Conservation (phyloP, 495 filamentous ascomycete species). For the Amorphotheca resinae region DNA sequence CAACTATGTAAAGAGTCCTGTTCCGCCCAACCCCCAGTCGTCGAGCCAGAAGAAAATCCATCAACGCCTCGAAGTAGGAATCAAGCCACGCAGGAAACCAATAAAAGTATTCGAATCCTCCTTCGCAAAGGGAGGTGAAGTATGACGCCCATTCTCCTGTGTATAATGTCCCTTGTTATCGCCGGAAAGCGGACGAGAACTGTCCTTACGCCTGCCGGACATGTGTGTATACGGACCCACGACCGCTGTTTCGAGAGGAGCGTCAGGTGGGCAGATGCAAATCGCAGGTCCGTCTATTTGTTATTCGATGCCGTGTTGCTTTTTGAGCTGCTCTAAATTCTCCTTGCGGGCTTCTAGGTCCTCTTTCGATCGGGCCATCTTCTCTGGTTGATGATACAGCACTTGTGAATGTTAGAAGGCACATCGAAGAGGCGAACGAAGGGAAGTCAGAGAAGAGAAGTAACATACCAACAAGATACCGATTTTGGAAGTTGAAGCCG, state of each 20-base stretch:
- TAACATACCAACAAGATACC: conserved; percentile 90
- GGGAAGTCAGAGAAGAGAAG: neutral
- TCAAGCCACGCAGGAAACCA: conserved; percentile 9
- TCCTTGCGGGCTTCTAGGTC: conserved; percentile 89
- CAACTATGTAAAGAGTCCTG: neutral
- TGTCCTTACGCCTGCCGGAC: conserved; percentile 11
- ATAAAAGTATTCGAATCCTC: conserved; percentile 4
- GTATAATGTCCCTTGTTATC: neutral
- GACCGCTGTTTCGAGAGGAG: conserved; percentile 2
- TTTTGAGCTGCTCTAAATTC: conserved; percentile 95
- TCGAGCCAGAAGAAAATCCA: neutral
- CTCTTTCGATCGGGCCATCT: conserved; percentile 83
- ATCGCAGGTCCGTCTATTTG: conserved; percentile 49
- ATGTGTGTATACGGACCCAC: conserved; percentile 16
- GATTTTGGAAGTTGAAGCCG: conserved; percentile 99
- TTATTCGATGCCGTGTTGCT: conserved; percentile 98
- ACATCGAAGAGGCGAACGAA: neutral
- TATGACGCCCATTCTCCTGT: neutral
- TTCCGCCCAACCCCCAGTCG: neutral
- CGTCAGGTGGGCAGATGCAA: conserved; percentile 9
- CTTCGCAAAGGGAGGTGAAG: neutral
- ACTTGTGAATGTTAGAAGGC: conserved; percentile 38
- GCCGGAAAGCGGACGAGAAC: neutral
- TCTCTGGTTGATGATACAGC: conserved; percentile 96
- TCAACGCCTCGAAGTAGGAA: conserved; percentile 7